Evolutionary conservation across 371 early-diverging fungal genomes (phyloP).

Genomic region (Amoeboaphelidium protococcarum): DNA sequence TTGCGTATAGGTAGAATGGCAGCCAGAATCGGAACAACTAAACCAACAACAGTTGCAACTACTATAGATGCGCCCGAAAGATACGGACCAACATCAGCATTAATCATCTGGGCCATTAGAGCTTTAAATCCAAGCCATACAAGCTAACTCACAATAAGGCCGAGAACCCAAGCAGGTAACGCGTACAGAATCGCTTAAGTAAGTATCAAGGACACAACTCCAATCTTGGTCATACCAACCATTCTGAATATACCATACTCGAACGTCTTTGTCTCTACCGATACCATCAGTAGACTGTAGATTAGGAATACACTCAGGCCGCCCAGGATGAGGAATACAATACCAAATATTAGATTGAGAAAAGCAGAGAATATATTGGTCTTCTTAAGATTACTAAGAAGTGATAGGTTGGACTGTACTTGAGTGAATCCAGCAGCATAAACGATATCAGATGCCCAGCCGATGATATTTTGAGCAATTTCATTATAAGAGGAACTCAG

Average conservation of each 20-base stretch:
- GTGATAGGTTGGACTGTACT: not conserved
- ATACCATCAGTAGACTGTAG: constrained; percentile 10
- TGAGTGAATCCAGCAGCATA: constrained; percentile 4
- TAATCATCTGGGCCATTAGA: not conserved
- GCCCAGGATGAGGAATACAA: constrained; percentile 6
- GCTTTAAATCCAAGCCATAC: not conserved
- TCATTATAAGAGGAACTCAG: not conserved
- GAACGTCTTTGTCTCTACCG: constrained; percentile 8
- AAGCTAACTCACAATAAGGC: constrained; percentile 3
- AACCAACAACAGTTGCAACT: constrained; percentile 1
- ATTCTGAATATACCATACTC: constrained; percentile 11
- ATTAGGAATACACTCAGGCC: constrained; percentile 9
- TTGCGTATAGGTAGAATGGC: constrained; percentile 3
- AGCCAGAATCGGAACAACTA: constrained; percentile 5
- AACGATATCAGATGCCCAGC: constrained; percentile 5
- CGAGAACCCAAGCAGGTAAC: constrained; percentile 8
- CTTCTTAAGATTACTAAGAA: not conserved
- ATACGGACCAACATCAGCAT: not conserved
- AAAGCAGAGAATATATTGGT: constrained; percentile 6
- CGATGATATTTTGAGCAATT: constrained; percentile 2
- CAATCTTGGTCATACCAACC: constrained; percentile 7
- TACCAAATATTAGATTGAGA: constrained; percentile 6
- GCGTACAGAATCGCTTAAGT: constrained; percentile 8
- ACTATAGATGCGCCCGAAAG: not conserved
- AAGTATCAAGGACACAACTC: not conserved